phyloP scores from a whole-genome alignment of 495 filamentous ascomycete genomes.

The Penicillium bialowiezense region DNA sequence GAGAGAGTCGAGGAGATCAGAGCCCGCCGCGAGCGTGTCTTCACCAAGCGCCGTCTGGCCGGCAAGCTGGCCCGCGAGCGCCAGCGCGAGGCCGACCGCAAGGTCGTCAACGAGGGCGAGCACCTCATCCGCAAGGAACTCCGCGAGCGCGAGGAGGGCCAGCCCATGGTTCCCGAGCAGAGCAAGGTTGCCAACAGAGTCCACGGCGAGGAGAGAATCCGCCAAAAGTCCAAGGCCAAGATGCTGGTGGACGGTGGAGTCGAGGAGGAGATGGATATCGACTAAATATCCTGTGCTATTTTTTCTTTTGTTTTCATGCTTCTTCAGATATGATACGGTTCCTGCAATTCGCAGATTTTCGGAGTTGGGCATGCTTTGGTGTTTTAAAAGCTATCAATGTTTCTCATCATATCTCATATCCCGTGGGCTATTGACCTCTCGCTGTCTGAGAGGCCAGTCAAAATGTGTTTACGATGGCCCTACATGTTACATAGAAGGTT shows the following conservation, averaged over 20 bases:
- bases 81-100: slow-evolving; percentile 65
- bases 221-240: slow-evolving; percentile 59
- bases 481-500: slow-evolving; percentile 8
- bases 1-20: slow-evolving; percentile 86
- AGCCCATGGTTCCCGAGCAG: slow-evolving; percentile 38
- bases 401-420: slow-evolving; percentile 24
- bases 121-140: slow-evolving; percentile 64
- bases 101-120: slow-evolving; percentile 86
- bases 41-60: slow-evolving; percentile 89
- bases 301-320: slow-evolving; percentile 16
- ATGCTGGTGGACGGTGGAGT: slow-evolving; percentile 65
- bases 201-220: slow-evolving; percentile 52
- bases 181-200: slow-evolving; percentile 34
- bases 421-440: slow-evolving; percentile 9
- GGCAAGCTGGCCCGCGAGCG: slow-evolving; percentile 81
- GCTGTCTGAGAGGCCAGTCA: slow-evolving; percentile 1
- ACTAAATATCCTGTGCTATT: slow-evolving; percentile 43
- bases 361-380: slow-evolving; percentile 33
- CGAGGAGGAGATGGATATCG: slow-evolving; percentile 69
- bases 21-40: slow-evolving; percentile 74
- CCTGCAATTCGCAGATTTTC: slow-evolving; percentile 11
- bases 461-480: slow-evolving; percentile 7
- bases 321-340: slow-evolving; percentile 31
- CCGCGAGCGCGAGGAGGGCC: slow-evolving; percentile 42
- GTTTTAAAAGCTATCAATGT: slow-evolving; percentile 34